These are phyloP conservation scores for Lepiota subincarnata DNA, from an alignment of 768 basidiomycete genomes.

Conservation along the genomic window DNA sequence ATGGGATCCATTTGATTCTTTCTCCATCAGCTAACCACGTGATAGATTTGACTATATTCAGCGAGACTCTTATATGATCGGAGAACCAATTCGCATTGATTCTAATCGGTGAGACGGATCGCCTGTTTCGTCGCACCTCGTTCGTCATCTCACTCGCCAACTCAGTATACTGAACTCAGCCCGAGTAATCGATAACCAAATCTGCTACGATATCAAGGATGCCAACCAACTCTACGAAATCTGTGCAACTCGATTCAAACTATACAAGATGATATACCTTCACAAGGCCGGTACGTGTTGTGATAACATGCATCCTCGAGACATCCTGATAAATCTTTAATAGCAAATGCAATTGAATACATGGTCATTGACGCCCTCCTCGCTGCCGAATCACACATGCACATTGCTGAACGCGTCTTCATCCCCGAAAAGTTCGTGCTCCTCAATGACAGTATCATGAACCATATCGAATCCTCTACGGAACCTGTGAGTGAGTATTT, in stretches of 20 bases:
- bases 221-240: slow-evolving; percentile 73
- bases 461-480: slow-evolving; percentile 50
- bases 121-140: not conserved
- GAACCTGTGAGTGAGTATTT: slow-evolving; percentile 38
- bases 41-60: slow-evolving; percentile 78
- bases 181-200: slow-evolving; percentile 67
- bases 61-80: slow-evolving; percentile 69
- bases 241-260: slow-evolving; percentile 66
- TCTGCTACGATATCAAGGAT: slow-evolving; percentile 82
- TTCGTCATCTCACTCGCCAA: not conserved
- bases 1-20: slow-evolving; percentile 13
- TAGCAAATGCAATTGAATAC: slow-evolving; percentile 75
- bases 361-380: slow-evolving; percentile 81
- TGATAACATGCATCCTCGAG: not conserved
- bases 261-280: slow-evolving; percentile 82
- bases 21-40: not conserved
- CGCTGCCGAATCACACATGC: slow-evolving; percentile 58
- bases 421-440: slow-evolving; percentile 57
- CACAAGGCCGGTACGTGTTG: slow-evolving; percentile 62
- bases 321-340: not conserved
- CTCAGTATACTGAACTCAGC: slow-evolving; percentile 68
- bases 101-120: slow-evolving; percentile 37
- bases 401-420: slow-evolving; percentile 52
- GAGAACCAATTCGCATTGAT: slow-evolving; percentile 53
- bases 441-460: slow-evolving; percentile 67